Evolutionary conservation across 257 asterid species (phyloP), one percentile per base, ranked within the genome.

Genomic region (Penstemon davidsonii): DNA sequence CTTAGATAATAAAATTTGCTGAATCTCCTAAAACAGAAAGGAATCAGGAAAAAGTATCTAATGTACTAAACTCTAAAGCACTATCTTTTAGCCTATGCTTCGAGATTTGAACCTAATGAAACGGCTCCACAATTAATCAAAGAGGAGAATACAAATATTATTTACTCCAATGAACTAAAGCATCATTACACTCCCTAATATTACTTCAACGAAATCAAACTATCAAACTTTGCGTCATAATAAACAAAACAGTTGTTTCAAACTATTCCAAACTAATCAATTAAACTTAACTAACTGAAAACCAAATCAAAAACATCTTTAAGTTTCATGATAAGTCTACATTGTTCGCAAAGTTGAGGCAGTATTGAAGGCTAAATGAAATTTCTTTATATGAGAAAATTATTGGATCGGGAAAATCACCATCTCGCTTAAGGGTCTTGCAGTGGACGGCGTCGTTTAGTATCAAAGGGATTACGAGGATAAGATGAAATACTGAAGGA

Each of bases 381-480:
- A 10, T 39, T 15, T 45, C 15, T 66, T 42, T 7, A 43, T 36
- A 46, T 43, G 39, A 33, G 67, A 33, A 52, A 12, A 10, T 42
- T 55, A 10, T 61, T 70, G 70, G 55, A 25, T 25, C 60, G 59
- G 64, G 12, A 60, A 69, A 51, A 5, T 74, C 73, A 92, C 98
- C 96, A 74, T 88, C 98, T 73, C 98, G 88, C 80, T 92, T 92
- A 54, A 85, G 90, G 60, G 97, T 92, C 84, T 92, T 90, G 86
- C 92, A 81, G 55, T 67, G 55, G 65, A 82, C 97, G 80, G 66
- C 82, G 80, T 43, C 82, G 81, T 73, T 85, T 33, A 75, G 80
- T 18, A 88, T 67, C 71, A 85, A 64, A 0, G 65, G 55, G 11
- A 81, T 60, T 8, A 73, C 4, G 76, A 79, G 3, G n/a, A 76